Percentiles rank a stretch among this genome's conserved stretches.
phyloP scores from a whole-genome alignment of 2,329 filamentous ascomycete species.

The Ceratocystis alfenasii region DNA sequence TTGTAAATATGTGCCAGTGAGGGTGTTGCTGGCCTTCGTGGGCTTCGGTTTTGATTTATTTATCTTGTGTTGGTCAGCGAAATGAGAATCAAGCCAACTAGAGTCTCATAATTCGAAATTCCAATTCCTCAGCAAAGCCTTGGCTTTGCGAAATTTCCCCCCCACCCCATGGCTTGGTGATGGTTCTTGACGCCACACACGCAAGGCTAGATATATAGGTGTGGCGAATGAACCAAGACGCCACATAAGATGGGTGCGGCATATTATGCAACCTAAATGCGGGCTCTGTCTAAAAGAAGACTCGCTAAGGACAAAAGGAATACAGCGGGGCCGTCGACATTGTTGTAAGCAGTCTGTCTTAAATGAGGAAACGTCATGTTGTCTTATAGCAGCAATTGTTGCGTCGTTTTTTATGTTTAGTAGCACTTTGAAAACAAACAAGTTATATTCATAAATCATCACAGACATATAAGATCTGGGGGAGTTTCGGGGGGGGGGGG shows the following conservation, averaged over 20 bases:
- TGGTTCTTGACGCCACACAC: constrained; percentile 10
- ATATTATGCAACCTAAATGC: not conserved
- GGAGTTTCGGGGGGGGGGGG: constrained; percentile 5
- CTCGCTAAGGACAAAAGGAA: not conserved
- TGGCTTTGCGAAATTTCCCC: constrained; percentile 12
- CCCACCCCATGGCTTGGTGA: not conserved
- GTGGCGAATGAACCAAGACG: not conserved
- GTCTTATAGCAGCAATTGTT: not conserved
- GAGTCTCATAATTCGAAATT: no score
- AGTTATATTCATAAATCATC: constrained; percentile 15
- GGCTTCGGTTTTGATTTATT: not conserved
- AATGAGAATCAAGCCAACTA: not conserved
- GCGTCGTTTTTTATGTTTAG: not conserved
- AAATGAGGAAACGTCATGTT: not conserved
- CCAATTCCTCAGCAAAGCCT: not conserved
- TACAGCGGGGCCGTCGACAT: not conserved
- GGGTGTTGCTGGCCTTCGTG: not conserved
- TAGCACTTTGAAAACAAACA: not conserved
- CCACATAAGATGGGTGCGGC: not conserved
- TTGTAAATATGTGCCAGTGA: not conserved
- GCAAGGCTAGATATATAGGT: not conserved
- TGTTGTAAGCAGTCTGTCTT: not conserved
- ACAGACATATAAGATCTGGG: constrained; percentile 12
- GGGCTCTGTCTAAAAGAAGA: not conserved
- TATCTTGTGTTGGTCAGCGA: not conserved